Evolutionary conservation across 75 land plant genomes (phyloP), one percentile per base, ranked within the genome.

Genomic region (Pinus tabuliformis): DNA sequence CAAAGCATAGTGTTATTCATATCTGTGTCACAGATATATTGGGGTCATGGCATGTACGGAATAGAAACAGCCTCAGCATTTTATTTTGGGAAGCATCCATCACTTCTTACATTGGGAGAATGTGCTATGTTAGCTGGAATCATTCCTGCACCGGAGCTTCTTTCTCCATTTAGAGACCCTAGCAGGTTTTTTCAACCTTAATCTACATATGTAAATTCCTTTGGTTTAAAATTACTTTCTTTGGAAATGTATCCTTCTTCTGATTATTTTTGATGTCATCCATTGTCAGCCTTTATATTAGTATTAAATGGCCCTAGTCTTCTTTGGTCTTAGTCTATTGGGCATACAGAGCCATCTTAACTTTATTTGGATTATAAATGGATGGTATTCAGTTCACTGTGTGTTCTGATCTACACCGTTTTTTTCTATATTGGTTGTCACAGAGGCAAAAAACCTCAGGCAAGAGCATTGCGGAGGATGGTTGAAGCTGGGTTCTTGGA

Each of bases 21-120:
- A 62, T 78, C 26, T 77, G 77, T 78, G 45, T 77, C 77, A 60
- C 87, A 88, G 91, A 89, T 91, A 66, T 91, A 91, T 63, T 91
- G 93, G 93, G 93, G 93, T 33, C 93, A 91, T 81, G 89, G 93
- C 63, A 73, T 82, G 20, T 89, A 89, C 78, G 93, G 91, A 62
- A 72, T 91, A 73, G 85, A 91, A 75, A 81, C 89, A 79, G 93
- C 93, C 56, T 80, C 93, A 42, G 85, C 79, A 22, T 85, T 91
- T 57, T 91, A 91, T 75, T 91, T 91, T 80, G 91, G 93, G 11
- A 91, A 89, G 83, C 83, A 82, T 73, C 89, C 89, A 16, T 82
- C 89, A 42, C 61, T 76, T 28, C 75, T 91, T 56, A 89, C 79
- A 64, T 59, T 89, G 77, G 93, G 85, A 37, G 93, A 91, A 73